phyloP scores from a whole-genome alignment of 805 yeast species.

The Suhomyces sp. region DNA sequence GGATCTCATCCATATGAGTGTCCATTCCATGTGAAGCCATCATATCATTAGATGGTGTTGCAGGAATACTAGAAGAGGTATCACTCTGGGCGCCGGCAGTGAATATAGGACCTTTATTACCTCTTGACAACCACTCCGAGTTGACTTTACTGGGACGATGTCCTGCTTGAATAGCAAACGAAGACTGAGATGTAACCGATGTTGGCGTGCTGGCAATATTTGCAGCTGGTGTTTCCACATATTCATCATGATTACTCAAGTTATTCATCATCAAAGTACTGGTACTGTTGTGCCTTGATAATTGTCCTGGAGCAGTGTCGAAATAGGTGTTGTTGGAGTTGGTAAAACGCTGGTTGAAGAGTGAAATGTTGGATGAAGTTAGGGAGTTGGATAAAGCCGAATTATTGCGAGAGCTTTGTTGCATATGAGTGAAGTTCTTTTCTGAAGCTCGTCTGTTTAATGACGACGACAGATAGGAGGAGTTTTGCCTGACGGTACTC shows the following conservation, averaged over 20 bases:
- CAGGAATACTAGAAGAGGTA: conserved; percentile 9
- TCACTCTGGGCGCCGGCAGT: conserved; percentile 2
- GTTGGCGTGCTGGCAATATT: conserved; percentile 8
- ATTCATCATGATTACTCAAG: background rate
- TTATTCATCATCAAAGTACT: conserved; percentile 7
- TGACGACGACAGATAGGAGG: conserved; percentile 12
- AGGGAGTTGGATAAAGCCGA: conserved; percentile 9
- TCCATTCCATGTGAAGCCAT: conserved; percentile 7
- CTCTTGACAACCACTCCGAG: background rate
- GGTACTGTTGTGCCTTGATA: conserved; percentile 12
- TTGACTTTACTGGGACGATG: conserved; percentile 1
- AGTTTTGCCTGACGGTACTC: conserved; percentile 10
- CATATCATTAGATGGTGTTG: conserved; percentile 13
- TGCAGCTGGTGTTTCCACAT: background rate
- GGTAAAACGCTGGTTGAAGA: conserved; percentile 20
- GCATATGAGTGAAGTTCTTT: conserved; percentile 11
- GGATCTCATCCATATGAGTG: background rate
- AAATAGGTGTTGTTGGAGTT: conserved; percentile 16
- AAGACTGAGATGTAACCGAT: conserved; percentile 9
- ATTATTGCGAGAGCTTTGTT: conserved; percentile 8
- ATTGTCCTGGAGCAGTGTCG: conserved; percentile 12
- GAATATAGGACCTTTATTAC: background rate
- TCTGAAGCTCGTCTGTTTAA: conserved; percentile 16
- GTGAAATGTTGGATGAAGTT: conserved; percentile 23
- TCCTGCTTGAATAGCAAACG: conserved; percentile 6